A percentile compares a stretch with the other conserved stretches of the same genome.
These are phyloP conservation scores for Pseudocercospora fijiensis DNA, from an alignment of 2,329 filamentous ascomycete genomes.

Conservation along the genomic window DNA sequence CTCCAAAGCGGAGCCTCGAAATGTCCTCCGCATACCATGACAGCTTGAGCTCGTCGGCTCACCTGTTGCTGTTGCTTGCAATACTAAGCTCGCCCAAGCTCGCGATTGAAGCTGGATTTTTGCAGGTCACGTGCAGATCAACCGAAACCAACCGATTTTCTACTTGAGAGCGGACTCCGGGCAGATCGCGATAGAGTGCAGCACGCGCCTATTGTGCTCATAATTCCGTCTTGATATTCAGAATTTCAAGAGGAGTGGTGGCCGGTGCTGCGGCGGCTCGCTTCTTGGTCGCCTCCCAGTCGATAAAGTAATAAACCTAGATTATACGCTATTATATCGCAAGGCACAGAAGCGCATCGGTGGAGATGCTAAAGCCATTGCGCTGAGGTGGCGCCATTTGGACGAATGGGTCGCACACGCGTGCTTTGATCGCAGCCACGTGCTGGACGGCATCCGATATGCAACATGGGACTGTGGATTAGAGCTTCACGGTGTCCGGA, in stretches of 20 bases:
- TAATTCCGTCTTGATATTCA: not conserved
- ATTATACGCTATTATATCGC: too few relatives aligned
- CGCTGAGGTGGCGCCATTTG: not conserved
- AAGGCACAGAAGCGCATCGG: not conserved
- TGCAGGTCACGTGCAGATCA: too few relatives aligned
- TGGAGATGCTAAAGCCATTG: not conserved
- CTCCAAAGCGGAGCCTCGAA: not conserved
- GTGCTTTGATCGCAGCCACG: not conserved
- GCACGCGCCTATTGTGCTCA: not conserved
- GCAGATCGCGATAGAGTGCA: not conserved
- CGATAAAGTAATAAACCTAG: too few relatives aligned
- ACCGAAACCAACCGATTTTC: not conserved
- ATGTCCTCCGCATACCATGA: not conserved
- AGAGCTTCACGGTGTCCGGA: not conserved
- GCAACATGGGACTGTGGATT: not conserved
- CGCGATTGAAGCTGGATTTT: not conserved
- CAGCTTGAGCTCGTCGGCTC: not conserved
- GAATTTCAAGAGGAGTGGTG: not conserved
- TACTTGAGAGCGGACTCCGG: not conserved
- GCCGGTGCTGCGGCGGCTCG: not conserved
- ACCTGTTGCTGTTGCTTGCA: not conserved
- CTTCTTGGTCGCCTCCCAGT: not conserved
- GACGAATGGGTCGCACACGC: not conserved
- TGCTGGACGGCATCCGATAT: not conserved
- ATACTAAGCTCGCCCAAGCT: not conserved